Percentiles rank a stretch among this genome's conserved stretches.
phyloP scores from a whole-genome alignment of 2,329 filamentous ascomycete species.

The Fusarium azukiicola region DNA sequence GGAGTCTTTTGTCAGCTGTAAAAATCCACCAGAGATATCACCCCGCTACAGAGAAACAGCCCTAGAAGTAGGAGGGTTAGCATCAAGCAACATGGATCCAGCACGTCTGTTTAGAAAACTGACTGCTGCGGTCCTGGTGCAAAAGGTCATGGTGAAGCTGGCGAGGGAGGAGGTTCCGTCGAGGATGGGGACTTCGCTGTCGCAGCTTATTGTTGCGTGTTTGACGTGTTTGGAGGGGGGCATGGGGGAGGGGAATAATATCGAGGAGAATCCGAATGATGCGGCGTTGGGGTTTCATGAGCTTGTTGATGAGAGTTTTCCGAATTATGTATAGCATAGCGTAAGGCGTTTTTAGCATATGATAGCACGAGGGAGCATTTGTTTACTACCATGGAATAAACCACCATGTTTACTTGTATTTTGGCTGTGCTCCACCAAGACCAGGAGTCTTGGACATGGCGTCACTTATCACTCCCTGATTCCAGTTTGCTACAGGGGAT shows the following conservation, averaged over 20 bases:
- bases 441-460: no score
- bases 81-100: background rate
- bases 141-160: background rate
- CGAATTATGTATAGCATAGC: background rate
- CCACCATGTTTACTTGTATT: no score
- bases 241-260: background rate
- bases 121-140: background rate
- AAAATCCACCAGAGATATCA: background rate
- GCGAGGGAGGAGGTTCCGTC: background rate
- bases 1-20: background rate
- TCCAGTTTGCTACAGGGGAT: no score
- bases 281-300: background rate
- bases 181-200: background rate
- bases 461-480: no score
- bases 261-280: background rate
- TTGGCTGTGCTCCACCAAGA: no score
- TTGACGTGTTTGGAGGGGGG: background rate
- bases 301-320: conserved; percentile 4
- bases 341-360: background rate
- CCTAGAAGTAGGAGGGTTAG: background rate
- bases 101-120: background rate
- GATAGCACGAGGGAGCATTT: no score
- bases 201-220: background rate
- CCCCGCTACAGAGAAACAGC: background rate
- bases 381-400: no score